Evolutionary conservation across 352 stramenopile genomes (phyloP), one percentile per base, ranked within the genome.

Genomic region (Blastocystis sp.): DNA sequence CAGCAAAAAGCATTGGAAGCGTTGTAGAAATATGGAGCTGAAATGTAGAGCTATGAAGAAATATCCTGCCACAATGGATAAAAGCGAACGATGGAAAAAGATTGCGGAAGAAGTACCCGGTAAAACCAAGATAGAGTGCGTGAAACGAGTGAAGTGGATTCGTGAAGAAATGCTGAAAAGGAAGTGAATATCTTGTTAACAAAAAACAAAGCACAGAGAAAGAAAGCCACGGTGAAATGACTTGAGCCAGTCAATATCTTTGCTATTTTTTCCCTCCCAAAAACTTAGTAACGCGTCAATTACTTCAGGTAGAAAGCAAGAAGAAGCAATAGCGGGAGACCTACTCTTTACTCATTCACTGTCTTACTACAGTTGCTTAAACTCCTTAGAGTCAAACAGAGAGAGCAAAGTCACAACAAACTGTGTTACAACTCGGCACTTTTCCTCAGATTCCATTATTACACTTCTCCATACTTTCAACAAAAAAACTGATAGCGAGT

Each of bases 71-170:
- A 56, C 91, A 29, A 95, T 97, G 93, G 94, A 96, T n/a, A 97
- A 97, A 89, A 96, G 96, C 90, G 94, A 96, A 91, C 92, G 94
- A 23, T 97, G 94, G 94, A 93, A 91, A 9, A 91, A 53, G 26
- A 96, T 97, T 90, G 91, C 94, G 18, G 92, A 92, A 29, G 91
- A 89, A 18, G 94, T 97, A 34, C 59, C 87, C 20, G 94, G 93
- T 13, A 97, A 95, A 89, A 94, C 90, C 15, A 96, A 96, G 91
- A 95, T 95, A 87, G 91, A 97, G n/a, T 97, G 94, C 90, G 92
- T 96, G 1, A 87, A 93, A 56, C 91, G 94, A 56, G 97, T 95
- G 91, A 97, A 97, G 79, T 90, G 91, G 54, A 93, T 97, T 82
- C 70, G 70, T 34, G 70, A 80, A 37, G 39, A 80, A 62, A 80